Conservation (phyloP, 1,284 basidiomycete species). For the Inonotus obliquus region DNA sequence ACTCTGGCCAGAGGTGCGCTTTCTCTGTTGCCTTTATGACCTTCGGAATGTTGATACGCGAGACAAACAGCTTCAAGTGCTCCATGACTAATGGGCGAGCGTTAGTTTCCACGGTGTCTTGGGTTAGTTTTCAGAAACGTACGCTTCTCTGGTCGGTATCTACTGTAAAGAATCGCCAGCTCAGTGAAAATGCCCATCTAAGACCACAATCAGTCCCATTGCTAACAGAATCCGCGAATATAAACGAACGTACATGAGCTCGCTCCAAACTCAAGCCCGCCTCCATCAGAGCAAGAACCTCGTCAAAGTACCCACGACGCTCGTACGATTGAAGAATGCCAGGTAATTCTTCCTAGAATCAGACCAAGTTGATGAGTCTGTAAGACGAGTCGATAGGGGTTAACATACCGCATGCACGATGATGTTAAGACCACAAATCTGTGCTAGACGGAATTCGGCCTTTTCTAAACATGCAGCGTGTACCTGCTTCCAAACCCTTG, state of each 20-base stretch:
- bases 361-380: neutral
- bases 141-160: constrained; percentile 94
- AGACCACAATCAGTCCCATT: constrained; percentile 10
- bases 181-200: constrained; percentile 93
- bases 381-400: neutral
- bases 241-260: constrained; percentile 71
- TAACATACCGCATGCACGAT: constrained; percentile 80
- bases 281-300: constrained; percentile 88
- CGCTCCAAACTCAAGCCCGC: constrained; percentile 94
- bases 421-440: constrained; percentile 97
- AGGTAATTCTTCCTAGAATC: constrained; percentile 76
- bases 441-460: constrained; percentile 93
- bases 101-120: constrained; percentile 3
- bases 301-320: constrained; percentile 89
- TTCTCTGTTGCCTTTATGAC: constrained; percentile 94
- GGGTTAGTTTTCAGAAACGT: constrained; percentile 28
- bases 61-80: constrained; percentile 96
- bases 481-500: constrained; percentile 99
- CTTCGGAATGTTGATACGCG: constrained; percentile 93
- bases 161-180: constrained; percentile 91
- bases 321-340: constrained; percentile 86
- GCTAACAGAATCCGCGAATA: neutral
- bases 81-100: constrained; percentile 77
- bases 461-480: constrained; percentile 98
- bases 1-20: constrained; percentile 98